phyloP scores from a whole-genome alignment of 2,329 filamentous ascomycete species.

The Cytospora chrysosperma region DNA sequence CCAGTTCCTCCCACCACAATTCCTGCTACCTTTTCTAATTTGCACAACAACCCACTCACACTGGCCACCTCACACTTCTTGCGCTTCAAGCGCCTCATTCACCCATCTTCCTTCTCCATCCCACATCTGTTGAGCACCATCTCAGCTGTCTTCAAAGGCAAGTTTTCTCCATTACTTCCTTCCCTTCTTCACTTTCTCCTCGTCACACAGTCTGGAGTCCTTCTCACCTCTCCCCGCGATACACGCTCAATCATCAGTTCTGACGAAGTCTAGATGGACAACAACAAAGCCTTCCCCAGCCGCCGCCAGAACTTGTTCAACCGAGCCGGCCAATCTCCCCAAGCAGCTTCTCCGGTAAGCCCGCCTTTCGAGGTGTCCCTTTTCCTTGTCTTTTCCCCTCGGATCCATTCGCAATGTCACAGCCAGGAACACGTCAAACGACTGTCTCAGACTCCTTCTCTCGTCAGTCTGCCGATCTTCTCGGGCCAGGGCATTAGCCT shows the following conservation, averaged over 20 bases:
- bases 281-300: not conserved
- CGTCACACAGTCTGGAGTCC: too few species aligned
- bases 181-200: not conserved
- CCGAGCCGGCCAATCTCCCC: not conserved
- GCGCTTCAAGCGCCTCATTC: not conserved
- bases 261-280: not conserved
- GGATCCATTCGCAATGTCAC: not conserved
- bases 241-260: too few species aligned
- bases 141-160: not conserved
- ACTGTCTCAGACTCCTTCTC: not conserved
- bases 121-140: not conserved
- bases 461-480: not conserved
- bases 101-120: not conserved
- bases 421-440: not conserved
- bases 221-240: too few species aligned
- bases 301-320: not conserved
- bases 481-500: not conserved
- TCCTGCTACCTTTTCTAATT: not conserved
- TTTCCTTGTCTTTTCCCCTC: not conserved
- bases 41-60: not conserved
- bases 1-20: not conserved
- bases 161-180: not conserved
- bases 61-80: not conserved
- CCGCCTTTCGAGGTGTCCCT: not conserved
- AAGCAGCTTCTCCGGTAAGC: not conserved